phyloP scores from a whole-genome alignment of 2,329 filamentous ascomycete species.

The Diaporthe vexans region DNA sequence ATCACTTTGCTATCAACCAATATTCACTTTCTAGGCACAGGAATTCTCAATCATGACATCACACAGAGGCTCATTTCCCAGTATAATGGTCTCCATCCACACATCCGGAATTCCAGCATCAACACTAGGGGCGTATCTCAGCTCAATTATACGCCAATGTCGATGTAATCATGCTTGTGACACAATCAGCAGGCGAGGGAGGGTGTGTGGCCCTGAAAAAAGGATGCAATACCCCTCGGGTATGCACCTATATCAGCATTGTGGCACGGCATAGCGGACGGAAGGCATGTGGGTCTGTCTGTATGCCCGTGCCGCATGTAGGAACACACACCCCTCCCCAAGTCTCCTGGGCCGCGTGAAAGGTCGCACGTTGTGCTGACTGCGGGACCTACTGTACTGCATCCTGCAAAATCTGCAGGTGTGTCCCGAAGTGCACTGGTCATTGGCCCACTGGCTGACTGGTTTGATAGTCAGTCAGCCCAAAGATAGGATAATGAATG shows the following conservation, averaged over 20 bases:
- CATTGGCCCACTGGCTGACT: slow-evolving; percentile 23
- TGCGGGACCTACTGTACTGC: slow-evolving; percentile 35
- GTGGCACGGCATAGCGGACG: slow-evolving; percentile 15
- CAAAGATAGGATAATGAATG: slow-evolving; percentile 22
- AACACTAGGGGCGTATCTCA: neutral
- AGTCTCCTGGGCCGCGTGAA: neutral
- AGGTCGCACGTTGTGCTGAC: slow-evolving; percentile 36
- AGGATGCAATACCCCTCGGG: neutral
- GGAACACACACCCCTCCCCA: slow-evolving; percentile 9
- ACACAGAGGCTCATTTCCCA: neutral
- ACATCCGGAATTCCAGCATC: neutral
- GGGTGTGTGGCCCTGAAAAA: slow-evolving; percentile 15
- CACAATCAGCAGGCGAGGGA: neutral
- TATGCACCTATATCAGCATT: slow-evolving; percentile 7
- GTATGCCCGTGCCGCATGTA: neutral
- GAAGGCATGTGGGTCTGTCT: neutral
- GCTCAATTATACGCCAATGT: neutral
- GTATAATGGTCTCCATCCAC: neutral
- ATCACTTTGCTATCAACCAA: neutral
- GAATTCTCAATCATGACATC: neutral
- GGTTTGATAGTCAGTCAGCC: slow-evolving; percentile 20
- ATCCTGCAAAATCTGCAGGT: slow-evolving; percentile 22
- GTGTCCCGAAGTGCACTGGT: neutral
- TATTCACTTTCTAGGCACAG: neutral
- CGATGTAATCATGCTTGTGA: slow-evolving; percentile 14